A percentile compares a stretch with the other conserved stretches of the same genome.
These are phyloP conservation scores for Tolypocladium tropicale DNA, from an alignment of 2,329 filamentous ascomycete genomes.

Conservation along the genomic window DNA sequence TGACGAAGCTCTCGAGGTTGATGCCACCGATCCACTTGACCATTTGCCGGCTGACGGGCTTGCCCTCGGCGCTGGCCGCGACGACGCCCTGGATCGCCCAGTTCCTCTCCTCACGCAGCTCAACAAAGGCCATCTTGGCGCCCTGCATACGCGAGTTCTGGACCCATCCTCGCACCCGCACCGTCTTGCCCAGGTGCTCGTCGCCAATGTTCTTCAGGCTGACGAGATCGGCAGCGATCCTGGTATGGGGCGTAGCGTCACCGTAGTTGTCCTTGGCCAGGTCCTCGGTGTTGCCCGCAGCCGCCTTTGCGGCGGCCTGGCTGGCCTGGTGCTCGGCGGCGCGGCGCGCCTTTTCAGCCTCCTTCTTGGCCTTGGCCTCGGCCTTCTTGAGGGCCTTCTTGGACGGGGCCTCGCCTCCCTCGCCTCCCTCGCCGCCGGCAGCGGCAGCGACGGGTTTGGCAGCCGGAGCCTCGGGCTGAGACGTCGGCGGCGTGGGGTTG, in stretches of 20 bases:
- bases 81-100: conserved; percentile 78
- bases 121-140: conserved; percentile 85
- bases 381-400: conserved; percentile 72
- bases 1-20: conserved; percentile 70
- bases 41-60: conserved; percentile 73
- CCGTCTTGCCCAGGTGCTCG: conserved; percentile 54
- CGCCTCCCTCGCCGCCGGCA: background rate
- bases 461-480: background rate
- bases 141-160: conserved; percentile 83
- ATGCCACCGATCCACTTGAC: conserved; percentile 78
- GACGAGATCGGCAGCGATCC: conserved; percentile 45
- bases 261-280: conserved; percentile 73
- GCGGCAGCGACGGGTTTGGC: background rate
- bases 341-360: conserved; percentile 66
- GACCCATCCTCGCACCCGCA: conserved; percentile 71
- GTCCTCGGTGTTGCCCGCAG: conserved; percentile 56
- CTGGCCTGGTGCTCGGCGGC: conserved; percentile 67
- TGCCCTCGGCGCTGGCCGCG: conserved; percentile 52
- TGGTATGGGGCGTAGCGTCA: conserved; percentile 48
- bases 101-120: conserved; percentile 65
- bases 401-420: conserved; percentile 6
- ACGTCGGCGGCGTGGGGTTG: conserved; percentile 1
- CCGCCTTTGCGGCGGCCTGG: conserved; percentile 56
- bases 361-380: conserved; percentile 77
- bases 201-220: conserved; percentile 56